Percentiles rank a stretch among this genome's conserved stretches.
Conservation (phyloP, 352 stramenopile genomes). For the Globisporangium megalacanthum region DNA sequence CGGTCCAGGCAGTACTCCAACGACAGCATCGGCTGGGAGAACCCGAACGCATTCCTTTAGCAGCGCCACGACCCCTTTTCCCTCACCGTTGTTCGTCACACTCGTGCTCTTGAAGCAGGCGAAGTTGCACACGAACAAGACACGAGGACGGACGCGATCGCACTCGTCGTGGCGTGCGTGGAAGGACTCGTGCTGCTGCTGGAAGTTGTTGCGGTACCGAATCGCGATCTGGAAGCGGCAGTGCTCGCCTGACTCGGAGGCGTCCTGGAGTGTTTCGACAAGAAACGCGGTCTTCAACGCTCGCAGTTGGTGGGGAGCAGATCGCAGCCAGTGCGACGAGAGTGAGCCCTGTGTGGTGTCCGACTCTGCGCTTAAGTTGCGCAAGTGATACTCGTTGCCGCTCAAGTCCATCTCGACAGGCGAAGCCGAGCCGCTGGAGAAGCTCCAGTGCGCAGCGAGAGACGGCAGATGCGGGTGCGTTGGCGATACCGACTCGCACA, state of each 20-base stretch:
- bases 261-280: constrained; percentile 10
- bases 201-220: background rate
- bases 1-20: constrained; percentile 3
- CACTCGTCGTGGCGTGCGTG: background rate
- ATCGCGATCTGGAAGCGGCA: constrained; percentile 13
- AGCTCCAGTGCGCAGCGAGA: constrained; percentile 9
- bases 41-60: constrained; percentile 11
- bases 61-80: constrained; percentile 11
- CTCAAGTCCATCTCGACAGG: constrained; percentile 14
- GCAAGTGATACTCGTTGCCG: constrained; percentile 8
- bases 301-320: constrained; percentile 1
- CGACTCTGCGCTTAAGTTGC: background rate
- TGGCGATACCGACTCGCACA: constrained; percentile 1
- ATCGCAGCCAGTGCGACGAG: constrained; percentile 4
- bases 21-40: constrained; percentile 5
- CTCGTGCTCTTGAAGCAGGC: constrained; percentile 18
- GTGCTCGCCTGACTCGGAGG: background rate
- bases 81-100: constrained; percentile 14
- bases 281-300: background rate
- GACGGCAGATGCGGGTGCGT: background rate
- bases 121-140: constrained; percentile 36
- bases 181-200: background rate
- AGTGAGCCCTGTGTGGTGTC: background rate
- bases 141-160: background rate
- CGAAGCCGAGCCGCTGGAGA: constrained; percentile 12